Base-by-base conservation (phyloP, 1,284 basidiomycete genomes). In the Trichosporon coremiiforme region DNA sequence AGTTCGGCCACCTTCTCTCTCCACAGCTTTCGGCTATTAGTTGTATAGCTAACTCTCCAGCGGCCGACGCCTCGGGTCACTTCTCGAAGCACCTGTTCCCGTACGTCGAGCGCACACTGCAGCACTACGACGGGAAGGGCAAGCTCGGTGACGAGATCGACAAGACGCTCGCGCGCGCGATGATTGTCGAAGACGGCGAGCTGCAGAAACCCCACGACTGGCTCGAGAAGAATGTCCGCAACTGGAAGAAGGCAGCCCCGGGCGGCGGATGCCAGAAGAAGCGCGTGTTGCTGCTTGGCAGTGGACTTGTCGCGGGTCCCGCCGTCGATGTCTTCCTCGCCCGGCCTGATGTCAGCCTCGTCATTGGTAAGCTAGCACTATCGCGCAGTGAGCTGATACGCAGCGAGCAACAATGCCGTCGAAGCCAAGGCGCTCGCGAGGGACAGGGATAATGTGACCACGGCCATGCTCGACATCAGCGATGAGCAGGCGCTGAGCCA, bases 261-360 rank as follows among this genome's bases (percentile, higher is more conserved):
- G 29, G 31, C 9, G 69, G 60, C 2, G n/a, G 62, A 10, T 64
- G 70, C 13, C 60, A 68, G 64, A 89, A 89, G 85, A 91, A 90
- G 83, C 89, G 86, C 74, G 86, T 95, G 0, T 83, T 98, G 33
- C 85, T 98, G 74, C 86, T 97, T 4, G 94, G 95, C 12, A 93
- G 91, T 68, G 95, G 95, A 20, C 94, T 95, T 89, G 95, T 95
- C 25, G 92, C 93, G 15, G 90, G 90, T 2, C 94, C 93, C 12
- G 90, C 90, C 8, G 89, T 93, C 6, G 88, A 91, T 71, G 88
- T 91, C 77, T 87, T 95, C 65, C 84, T 87, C 78, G 80, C 85
- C 75, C 82, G 86, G 62, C 73, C 77, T 0, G 90, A 92, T 73
- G 83, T 94, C 0, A 85, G 89, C 66, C 82, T 95, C 35, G 81